Conservation (phyloP, 2,329 filamentous ascomycete species). For the Cylindrodendrum hubeiense region DNA sequence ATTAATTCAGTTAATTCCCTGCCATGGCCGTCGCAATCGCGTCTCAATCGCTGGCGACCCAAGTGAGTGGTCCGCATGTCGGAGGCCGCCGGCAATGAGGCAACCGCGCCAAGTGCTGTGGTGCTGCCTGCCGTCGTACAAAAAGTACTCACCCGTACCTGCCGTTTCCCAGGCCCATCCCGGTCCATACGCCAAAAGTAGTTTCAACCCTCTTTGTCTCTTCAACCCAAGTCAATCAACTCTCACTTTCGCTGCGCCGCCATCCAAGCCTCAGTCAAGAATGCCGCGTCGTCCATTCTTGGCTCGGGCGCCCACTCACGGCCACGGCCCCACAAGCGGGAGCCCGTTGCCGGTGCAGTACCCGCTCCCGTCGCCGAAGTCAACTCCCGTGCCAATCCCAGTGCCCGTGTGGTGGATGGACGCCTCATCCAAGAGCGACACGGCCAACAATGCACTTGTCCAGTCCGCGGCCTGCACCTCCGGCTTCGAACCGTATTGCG, state of each 20-base stretch:
- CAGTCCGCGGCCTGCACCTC: constrained; percentile 6
- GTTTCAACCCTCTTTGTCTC: background rate
- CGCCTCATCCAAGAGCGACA: constrained; percentile 1
- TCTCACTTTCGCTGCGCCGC: background rate
- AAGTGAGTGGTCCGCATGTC: constrained; percentile 13
- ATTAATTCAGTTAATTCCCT: background rate
- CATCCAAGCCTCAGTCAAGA: background rate
- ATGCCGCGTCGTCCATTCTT: constrained; percentile 4
- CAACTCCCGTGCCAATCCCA: constrained; percentile 1
- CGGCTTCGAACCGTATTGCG: background rate
- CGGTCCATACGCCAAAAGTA: background rate
- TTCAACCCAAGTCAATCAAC: background rate
- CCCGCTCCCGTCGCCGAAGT: constrained; percentile 8
- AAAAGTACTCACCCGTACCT: constrained; percentile 14
- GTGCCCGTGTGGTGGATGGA: constrained; percentile 11
- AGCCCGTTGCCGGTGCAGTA: background rate
- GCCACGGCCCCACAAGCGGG: constrained; percentile 10
- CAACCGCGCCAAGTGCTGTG: constrained; percentile 22
- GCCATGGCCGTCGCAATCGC: background rate
- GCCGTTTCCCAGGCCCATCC: background rate
- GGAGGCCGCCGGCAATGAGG: constrained; percentile 33
- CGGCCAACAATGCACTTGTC: background rate
- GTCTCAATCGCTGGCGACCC: background rate
- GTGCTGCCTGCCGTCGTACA: constrained; percentile 21
- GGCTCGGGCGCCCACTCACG: background rate